These are phyloP conservation scores for Nicotiana rustica DNA, from an alignment of 305 asterid genomes.

Conservation along the genomic window DNA sequence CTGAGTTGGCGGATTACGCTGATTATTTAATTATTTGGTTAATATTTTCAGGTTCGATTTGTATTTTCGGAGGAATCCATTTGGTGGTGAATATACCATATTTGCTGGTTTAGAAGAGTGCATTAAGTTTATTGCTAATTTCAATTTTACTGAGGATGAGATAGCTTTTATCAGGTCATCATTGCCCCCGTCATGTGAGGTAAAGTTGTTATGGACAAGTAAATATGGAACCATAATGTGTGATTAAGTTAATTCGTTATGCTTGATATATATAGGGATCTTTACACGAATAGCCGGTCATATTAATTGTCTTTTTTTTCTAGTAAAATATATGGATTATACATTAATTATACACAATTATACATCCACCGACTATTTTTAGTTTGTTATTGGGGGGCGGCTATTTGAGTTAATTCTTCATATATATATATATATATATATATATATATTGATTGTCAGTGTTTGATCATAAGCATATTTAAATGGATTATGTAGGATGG, in stretches of 20 bases:
- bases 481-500: constrained; percentile 59
- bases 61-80: constrained; percentile 82
- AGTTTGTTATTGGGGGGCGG: too few species aligned
- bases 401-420: too few species aligned
- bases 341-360: too few species aligned
- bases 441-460: constrained; percentile 18
- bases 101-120: constrained; percentile 99
- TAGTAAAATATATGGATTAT: too few species aligned
- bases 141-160: constrained; percentile 77
- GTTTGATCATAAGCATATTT: constrained; percentile 32
- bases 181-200: constrained; percentile 92
- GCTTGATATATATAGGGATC: background rate
- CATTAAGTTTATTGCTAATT: constrained; percentile 83
- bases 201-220: constrained; percentile 38
- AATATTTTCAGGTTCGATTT: constrained; percentile 77
- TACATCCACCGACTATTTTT: too few species aligned
- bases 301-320: too few species aligned
- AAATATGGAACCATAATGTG: constrained; percentile 24
- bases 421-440: too few species aligned
- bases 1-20: background rate
- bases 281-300: too few species aligned
- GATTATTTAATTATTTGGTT: background rate
- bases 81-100: constrained; percentile 93
- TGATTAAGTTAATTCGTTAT: background rate
- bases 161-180: constrained; percentile 70